A percentile compares a stretch with the other conserved stretches of the same genome.
Evolutionary conservation across 1,139 yeast genomes (phyloP).

Genomic region (Pichia kudriavzevii): DNA sequence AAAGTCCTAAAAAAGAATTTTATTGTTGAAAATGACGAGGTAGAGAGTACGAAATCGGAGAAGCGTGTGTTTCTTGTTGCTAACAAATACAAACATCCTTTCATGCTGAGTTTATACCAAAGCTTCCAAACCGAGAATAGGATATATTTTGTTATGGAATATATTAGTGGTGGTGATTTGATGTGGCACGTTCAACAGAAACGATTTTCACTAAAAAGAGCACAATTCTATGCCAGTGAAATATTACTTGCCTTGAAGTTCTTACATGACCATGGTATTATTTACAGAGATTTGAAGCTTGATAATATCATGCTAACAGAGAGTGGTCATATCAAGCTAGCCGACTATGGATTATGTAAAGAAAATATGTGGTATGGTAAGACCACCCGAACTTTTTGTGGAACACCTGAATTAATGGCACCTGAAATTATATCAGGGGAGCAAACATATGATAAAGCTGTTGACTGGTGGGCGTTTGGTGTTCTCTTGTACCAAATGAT

Average conservation of each 20-base stretch:
- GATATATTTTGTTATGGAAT: slow-evolving; percentile 96
- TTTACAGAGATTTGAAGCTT: slow-evolving; percentile 91
- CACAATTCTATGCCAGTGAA: slow-evolving; percentile 96
- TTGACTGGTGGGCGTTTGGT: slow-evolving; percentile 99
- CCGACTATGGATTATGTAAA: slow-evolving; percentile 95
- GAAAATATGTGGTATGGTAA: slow-evolving; percentile 91
- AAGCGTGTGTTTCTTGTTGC: slow-evolving; percentile 89
- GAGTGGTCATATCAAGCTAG: slow-evolving; percentile 93
- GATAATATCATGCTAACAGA: slow-evolving; percentile 86
- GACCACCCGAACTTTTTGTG: slow-evolving; percentile 94
- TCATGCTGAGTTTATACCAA: slow-evolving; percentile 81
- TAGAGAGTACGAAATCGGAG: slow-evolving; percentile 89
- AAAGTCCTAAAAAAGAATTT: slow-evolving; percentile 93
- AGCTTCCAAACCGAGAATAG: slow-evolving; percentile 98
- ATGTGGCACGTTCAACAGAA: slow-evolving; percentile 99
- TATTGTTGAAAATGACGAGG: slow-evolving; percentile 91
- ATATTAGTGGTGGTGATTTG: slow-evolving; percentile 93
- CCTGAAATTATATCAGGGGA: slow-evolving; percentile 90
- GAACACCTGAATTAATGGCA: slow-evolving; percentile 99
- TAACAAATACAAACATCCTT: slow-evolving; percentile 86
- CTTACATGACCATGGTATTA: slow-evolving; percentile 92
- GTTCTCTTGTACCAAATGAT: slow-evolving; percentile 93
- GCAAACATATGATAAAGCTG: slow-evolving; percentile 85
- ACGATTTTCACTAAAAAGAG: slow-evolving; percentile 80
- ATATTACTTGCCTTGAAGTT: slow-evolving; percentile 84